Evolutionary conservation across 73 alveolate species (phyloP), one percentile per base, ranked within the genome.

Genomic region (Paramecium biaurelia): DNA sequence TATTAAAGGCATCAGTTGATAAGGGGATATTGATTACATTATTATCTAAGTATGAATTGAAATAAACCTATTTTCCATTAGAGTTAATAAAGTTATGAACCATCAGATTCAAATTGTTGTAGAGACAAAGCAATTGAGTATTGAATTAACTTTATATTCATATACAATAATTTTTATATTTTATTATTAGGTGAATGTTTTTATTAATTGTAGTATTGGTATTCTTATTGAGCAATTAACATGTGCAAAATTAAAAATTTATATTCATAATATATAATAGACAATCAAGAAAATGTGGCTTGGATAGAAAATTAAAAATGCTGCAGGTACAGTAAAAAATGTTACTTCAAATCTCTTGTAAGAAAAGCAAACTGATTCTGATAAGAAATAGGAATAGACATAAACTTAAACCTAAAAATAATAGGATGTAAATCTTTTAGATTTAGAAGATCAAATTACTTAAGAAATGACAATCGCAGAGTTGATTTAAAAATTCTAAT

Each of bases 341-440:
- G 84, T 63, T 2, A 63, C 84, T 32, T 30, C 84, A 12, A 63
- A 63, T 63, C 45, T 63, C 7, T 63, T 63, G 26, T 63, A 63
- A 63, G 84, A 63, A 63, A 63, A 63, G 28, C 24, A 63, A 26
- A 63, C 53, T 4, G 84, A 63, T 63, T 63, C 84, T 63, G 84
- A 63, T 63, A 63, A 63, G 28, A 63, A 63, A n/a, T 12, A 30
- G 15, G 84, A 63, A 32, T 24, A 63, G 84, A 11, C 68, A 53
- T 53, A n/a, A 53, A 12, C 34, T 53, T 53, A 53, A 53, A 53
- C 43, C 24, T 32, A 63, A 32, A 63, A 63, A 63, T 63, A 63
- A 63, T 63, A 26, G 28, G 84, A 63, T 30, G 84, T 18, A 26
- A 63, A 63, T 26, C 84, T 63, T 32, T 63, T 63, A 63, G 84